A percentile compares a stretch with the other conserved stretches of the same genome.
phyloP scores from a whole-genome alignment of 108 stramenopile genomes.

The Bacterosira constricta region DNA sequence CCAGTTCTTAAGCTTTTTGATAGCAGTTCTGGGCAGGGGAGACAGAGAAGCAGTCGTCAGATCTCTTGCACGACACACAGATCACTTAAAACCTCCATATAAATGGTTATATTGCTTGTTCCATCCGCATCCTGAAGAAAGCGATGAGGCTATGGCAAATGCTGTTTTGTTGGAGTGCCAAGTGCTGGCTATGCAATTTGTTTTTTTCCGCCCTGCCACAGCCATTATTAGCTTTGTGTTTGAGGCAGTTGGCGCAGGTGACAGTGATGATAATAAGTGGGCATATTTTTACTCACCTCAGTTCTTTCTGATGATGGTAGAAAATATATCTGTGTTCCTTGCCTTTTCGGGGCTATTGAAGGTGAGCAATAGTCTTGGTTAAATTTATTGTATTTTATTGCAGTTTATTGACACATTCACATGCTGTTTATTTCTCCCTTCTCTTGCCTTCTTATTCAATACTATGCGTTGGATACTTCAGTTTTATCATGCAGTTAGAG shows the following conservation, averaged over 20 bases:
- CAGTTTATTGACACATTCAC: too few relatives aligned
- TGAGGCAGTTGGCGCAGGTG: constrained; percentile 4
- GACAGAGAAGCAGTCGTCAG: constrained; percentile 65
- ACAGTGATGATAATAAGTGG: constrained; percentile 31
- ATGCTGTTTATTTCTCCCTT: too few relatives aligned
- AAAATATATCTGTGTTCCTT: constrained; percentile 84
- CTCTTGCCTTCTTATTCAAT: neutral
- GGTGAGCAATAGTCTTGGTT: neutral
- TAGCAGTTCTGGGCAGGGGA: constrained; percentile 81
- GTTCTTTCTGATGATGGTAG: constrained; percentile 70
- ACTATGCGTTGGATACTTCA: neutral
- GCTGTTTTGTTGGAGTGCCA: constrained; percentile 87
- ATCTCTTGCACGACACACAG: constrained; percentile 56
- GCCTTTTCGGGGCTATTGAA: constrained; percentile 85
- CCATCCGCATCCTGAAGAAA: constrained; percentile 61
- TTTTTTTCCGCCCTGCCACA: constrained; percentile 75
- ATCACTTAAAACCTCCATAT: constrained; percentile 66
- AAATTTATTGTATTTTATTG: neutral
- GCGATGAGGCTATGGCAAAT: constrained; percentile 73
- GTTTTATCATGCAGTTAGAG: constrained; percentile 82
- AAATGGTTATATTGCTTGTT: constrained; percentile 55
- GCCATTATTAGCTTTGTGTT: constrained; percentile 63
- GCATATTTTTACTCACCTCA: constrained; percentile 63
- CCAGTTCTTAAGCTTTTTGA: constrained; percentile 81
- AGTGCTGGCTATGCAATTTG: constrained; percentile 84